Evolutionary conservation across 106 monocot genomes (phyloP), one percentile per base, ranked within the genome.

Genomic region (Narthecium ossifragum): DNA sequence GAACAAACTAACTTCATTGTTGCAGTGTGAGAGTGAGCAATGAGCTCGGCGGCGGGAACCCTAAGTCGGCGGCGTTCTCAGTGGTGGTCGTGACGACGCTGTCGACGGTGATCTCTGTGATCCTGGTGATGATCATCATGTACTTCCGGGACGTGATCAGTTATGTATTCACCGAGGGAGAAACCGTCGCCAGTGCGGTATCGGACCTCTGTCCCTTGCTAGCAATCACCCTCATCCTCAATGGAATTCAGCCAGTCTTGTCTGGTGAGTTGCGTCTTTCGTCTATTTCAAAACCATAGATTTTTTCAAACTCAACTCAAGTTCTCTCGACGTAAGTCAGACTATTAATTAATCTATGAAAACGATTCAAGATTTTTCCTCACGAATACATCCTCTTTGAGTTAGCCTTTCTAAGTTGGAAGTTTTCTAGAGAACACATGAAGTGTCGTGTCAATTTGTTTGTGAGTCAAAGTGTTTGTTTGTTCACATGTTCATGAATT

Each of bases 21-120:
- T 32, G 14, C 71, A 93, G 93, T 48, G 88, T 93, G 25, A 71
- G 93, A 31, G 88, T 88, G 33, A 88, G 93, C 75, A 93, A 93
- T n/a, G 88, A 93, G 70, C 71, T 93, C 13, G 93, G 93, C 2
- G 93, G 82, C 0, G 82, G 88, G 1, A 67, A 93, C 65, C 93
- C 93, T 0, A 85, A 85, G 21, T 60, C 93, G 26, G 85, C 93
- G 0, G 78, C 71, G 3, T 93, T 93, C 55, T 88, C 88, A 1
- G 93, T 93, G 9, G 53, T 77, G 36, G 82, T 85, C 27, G 93
- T 88, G 69, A 93, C 85, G 2, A 8, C 18, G 22, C 10, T 82
- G 50, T 78, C 85, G 0, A 59, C 60, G 26, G 9, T 75, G 20
- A 67, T 93, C 52, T 74, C 79, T 0, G 57, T 72, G 17, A 48